Evolutionary conservation across 1,284 basidiomycete species (phyloP), one percentile per base, ranked within the genome.

Genomic region (Lignosus rhinocerotis): DNA sequence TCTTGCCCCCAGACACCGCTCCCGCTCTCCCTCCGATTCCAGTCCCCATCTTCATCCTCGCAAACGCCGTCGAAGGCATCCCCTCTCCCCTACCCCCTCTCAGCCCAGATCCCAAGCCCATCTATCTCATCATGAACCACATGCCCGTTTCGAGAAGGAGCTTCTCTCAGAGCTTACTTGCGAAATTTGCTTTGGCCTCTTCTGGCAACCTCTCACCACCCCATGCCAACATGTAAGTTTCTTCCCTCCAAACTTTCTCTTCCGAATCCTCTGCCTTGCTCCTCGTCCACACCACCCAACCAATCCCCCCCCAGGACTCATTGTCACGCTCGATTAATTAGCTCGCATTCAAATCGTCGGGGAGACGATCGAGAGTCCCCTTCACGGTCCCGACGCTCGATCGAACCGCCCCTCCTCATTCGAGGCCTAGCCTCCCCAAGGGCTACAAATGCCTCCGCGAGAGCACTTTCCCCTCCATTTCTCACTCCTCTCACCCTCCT

Each of bases 171-270:
- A 94, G 66, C 78, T 96, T 52, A 89, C 87, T 32, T 98, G 95
- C 72, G 92, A 96, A 72, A 93, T 98, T 34, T 98, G 96, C 75
- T 91, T 93, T 68, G 81, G 84, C 70, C 76, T 96, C 39, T 79
- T 96, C 58, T 87, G 88, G 75, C 85, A 93, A 62, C 95, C 95
- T 1, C 80, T 96, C 56, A 98, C 96, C 8, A 93, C 94, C 1
- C 92, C 92, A 3, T 98, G 96, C 72, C 94, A 96, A 71, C 95
- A 98, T 76, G 92, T 92, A 70, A 72, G 90, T 73, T 19, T 21
- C 51, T 44, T 32, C 33, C 38, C 34, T 58, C 54, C 51, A 25
- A 46, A 8, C 3, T 8, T 38, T 33, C n/a, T 42, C 36, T 55
- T 55, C 38, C 48, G 43, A n/a, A n/a, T n/a, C n/a, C n/a, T n/a